phyloP scores from a whole-genome alignment of 2,329 filamentous ascomycete genomes.

The Calonectria fujianensis region DNA sequence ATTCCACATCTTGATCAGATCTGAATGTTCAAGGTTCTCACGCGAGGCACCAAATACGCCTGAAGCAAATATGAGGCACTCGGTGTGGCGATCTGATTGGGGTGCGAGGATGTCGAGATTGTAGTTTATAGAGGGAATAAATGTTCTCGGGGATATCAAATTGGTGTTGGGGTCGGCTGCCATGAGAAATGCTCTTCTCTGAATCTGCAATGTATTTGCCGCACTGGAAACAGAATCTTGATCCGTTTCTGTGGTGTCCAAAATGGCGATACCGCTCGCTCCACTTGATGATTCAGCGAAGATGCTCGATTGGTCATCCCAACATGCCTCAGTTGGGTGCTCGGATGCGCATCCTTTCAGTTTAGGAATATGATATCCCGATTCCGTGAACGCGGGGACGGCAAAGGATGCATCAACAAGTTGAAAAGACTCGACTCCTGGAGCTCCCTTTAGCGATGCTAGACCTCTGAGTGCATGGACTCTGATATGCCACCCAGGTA shows the following conservation, averaged over 20 bases:
- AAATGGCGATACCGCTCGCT: conserved; percentile 29
- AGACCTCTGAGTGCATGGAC: conserved; percentile 42
- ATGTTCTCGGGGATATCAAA: conserved; percentile 21
- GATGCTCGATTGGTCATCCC: neutral
- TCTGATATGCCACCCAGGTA: conserved; percentile 53
- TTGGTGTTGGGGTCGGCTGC: conserved; percentile 32
- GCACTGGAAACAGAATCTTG: no score
- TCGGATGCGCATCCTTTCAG: neutral
- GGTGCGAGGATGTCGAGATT: neutral
- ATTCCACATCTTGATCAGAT: neutral
- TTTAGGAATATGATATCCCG: conserved; percentile 31
- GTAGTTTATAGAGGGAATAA: conserved; percentile 13
- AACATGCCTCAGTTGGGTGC: conserved; percentile 6
- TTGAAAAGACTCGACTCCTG: neutral
- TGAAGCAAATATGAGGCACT: neutral
- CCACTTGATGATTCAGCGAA: conserved; percentile 22
- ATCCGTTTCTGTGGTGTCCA: neutral
- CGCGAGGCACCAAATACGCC: neutral
- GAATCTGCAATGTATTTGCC: fast-evolving
- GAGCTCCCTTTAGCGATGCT: neutral
- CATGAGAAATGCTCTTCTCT: conserved; percentile 20
- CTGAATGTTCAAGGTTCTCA: neutral
- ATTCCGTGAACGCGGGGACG: conserved; percentile 18
- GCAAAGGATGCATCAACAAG: conserved; percentile 42
- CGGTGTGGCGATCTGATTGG: neutral